Conservation (phyloP, 495 filamentous ascomycete species). For the Physcia stellaris region DNA sequence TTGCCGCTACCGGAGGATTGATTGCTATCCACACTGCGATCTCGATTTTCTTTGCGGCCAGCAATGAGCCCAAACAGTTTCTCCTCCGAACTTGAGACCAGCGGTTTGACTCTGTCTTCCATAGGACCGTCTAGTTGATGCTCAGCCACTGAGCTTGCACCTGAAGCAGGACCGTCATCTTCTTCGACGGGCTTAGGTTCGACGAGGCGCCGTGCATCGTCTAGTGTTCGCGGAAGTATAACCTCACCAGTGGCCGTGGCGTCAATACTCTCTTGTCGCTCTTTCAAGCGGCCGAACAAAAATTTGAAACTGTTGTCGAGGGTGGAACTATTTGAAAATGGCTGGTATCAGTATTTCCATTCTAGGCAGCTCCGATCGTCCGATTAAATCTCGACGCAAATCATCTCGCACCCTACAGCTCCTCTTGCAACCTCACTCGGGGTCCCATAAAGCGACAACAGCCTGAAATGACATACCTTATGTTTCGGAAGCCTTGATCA, state of each 20-base stretch:
- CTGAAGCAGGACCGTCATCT: slow-evolving; percentile 31
- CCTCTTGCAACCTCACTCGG: too few relatives aligned
- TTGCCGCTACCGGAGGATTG: slow-evolving; percentile 48
- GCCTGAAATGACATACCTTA: too few relatives aligned
- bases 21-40: slow-evolving; percentile 66
- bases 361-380: too few relatives aligned
- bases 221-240: slow-evolving; percentile 70
- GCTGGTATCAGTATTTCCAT: too few relatives aligned
- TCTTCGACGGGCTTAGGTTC: slow-evolving; percentile 48
- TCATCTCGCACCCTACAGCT: too few relatives aligned
- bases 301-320: slow-evolving; percentile 90
- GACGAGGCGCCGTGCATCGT: slow-evolving; percentile 81
- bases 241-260: slow-evolving; percentile 27
- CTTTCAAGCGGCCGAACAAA: slow-evolving; percentile 75
- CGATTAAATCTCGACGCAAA: too few relatives aligned
- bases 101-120: slow-evolving; percentile 21
- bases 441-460: too few relatives aligned
- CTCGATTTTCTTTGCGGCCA: slow-evolving; percentile 42
- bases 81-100: too few relatives aligned
- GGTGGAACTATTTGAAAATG: too few relatives aligned
- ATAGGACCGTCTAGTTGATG: slow-evolving; percentile 13
- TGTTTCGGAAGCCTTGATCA: slow-evolving; percentile 80
- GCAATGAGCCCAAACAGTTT: slow-evolving; percentile 49
- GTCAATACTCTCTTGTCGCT: slow-evolving; percentile 32
- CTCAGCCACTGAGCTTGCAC: slow-evolving; percentile 23